A percentile compares a stretch with the other conserved stretches of the same genome.
Evolutionary conservation across 208 protist genomes (phyloP).

Genomic region (Leishmania major): DNA sequence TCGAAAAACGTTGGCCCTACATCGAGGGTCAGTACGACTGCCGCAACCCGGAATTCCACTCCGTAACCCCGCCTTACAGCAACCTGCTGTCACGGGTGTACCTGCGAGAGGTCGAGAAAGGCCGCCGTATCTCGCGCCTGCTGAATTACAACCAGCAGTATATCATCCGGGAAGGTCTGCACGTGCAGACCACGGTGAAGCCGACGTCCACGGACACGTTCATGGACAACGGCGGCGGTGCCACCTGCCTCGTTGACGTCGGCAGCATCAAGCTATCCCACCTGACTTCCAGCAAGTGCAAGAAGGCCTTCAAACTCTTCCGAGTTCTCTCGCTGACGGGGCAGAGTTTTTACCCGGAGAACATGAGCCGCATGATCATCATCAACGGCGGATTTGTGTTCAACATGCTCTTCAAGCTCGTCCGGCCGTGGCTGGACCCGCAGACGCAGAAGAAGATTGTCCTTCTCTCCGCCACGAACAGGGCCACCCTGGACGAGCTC

Average conservation of each 20-base stretch:
- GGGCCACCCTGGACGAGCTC: constrained; percentile 34
- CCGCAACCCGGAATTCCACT: constrained; percentile 48
- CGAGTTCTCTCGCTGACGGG: constrained; percentile 43
- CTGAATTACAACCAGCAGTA: constrained; percentile 53
- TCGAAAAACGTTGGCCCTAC: constrained; percentile 53
- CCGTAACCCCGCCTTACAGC: constrained; percentile 43
- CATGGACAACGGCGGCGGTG: constrained; percentile 48
- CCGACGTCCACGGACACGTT: constrained; percentile 24
- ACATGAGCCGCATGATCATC: constrained; percentile 68
- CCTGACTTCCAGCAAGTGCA: constrained; percentile 53
- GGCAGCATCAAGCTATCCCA: constrained; percentile 50
- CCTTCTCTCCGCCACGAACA: constrained; percentile 56
- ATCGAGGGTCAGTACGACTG: constrained; percentile 45
- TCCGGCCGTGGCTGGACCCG: constrained; percentile 57
- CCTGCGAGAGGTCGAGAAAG: constrained; percentile 57
- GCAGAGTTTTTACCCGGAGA: constrained; percentile 69
- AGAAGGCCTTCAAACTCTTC: constrained; percentile 44
- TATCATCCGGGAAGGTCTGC: constrained; percentile 40
- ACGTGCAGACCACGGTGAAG: constrained; percentile 19
- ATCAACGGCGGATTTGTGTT: constrained; percentile 63
- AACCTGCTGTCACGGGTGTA: constrained; percentile 56
- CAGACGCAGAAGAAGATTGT: constrained; percentile 66
- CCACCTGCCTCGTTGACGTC: constrained; percentile 49
- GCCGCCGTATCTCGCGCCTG: constrained; percentile 49
- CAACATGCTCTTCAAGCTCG: constrained; percentile 53